Percentiles rank a stretch among this genome's conserved stretches.
Evolutionary conservation across 495 filamentous ascomycete species (phyloP).

Genomic region (Aspergillus ellipticus): DNA sequence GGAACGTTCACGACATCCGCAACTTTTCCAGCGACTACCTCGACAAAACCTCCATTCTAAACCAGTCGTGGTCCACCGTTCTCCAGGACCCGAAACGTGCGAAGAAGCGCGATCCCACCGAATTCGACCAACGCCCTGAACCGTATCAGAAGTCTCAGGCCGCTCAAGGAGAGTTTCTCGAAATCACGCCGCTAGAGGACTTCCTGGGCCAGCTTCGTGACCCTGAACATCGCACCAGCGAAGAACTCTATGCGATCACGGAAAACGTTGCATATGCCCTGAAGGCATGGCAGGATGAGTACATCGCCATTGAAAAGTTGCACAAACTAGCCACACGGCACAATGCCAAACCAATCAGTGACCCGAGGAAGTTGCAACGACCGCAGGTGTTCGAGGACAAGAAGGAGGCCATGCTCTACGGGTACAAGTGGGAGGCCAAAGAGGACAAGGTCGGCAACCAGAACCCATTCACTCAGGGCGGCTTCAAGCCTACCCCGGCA

Average conservation of each 20-base stretch:
- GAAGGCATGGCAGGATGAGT: slow-evolving; percentile 62
- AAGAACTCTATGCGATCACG: slow-evolving; percentile 52
- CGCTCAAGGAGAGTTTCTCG: slow-evolving; percentile 44
- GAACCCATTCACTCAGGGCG: slow-evolving; percentile 41
- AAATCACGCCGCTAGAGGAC: slow-evolving; percentile 30
- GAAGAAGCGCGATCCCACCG: slow-evolving; percentile 42
- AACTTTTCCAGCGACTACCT: slow-evolving; percentile 43
- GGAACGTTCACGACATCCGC: slow-evolving; percentile 52
- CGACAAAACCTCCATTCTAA: slow-evolving; percentile 22
- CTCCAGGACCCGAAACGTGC: slow-evolving; percentile 30
- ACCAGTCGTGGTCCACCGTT: slow-evolving; percentile 30
- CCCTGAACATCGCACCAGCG: slow-evolving; percentile 31
- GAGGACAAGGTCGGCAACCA: slow-evolving; percentile 27
- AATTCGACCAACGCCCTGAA: slow-evolving; percentile 43
- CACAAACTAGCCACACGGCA: slow-evolving; percentile 47
- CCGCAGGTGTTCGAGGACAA: slow-evolving; percentile 35
- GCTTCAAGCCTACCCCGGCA: slow-evolving; percentile 42
- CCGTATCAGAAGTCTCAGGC: slow-evolving; percentile 36
- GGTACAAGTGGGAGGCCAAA: slow-evolving; percentile 37
- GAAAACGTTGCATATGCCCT: slow-evolving; percentile 52
- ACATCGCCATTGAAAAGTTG: slow-evolving; percentile 54
- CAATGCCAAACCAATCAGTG: slow-evolving; percentile 19
- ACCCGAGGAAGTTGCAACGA: slow-evolving; percentile 23
- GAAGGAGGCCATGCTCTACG: slow-evolving; percentile 42
- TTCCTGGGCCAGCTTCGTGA: slow-evolving; percentile 35